Evolutionary conservation across 805 yeast genomes (phyloP).

Genomic region (Starmera amethionina): DNA sequence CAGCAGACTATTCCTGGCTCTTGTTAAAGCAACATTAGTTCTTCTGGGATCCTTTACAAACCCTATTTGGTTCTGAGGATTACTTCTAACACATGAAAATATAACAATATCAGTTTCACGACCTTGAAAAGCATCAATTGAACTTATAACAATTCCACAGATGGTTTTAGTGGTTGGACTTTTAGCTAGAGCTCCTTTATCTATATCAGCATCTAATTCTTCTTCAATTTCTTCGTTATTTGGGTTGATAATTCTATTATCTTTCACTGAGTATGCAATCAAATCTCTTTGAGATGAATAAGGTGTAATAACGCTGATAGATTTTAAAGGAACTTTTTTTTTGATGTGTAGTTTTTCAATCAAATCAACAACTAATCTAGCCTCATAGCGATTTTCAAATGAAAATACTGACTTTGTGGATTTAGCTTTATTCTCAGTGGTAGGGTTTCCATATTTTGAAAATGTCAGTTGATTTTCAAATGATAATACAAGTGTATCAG

Average conservation of each 20-base stretch:
- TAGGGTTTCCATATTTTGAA: no score
- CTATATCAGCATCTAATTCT: slow-evolving; percentile 46
- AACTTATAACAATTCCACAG: slow-evolving; percentile 36
- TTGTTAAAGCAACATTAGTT: slow-evolving; percentile 63
- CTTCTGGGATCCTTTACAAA: slow-evolving; percentile 53
- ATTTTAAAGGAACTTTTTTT: slow-evolving; percentile 36
- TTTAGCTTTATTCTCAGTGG: slow-evolving; percentile 34
- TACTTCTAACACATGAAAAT: slow-evolving; percentile 67
- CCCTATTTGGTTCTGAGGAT: slow-evolving; percentile 43
- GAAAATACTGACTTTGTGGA: slow-evolving; percentile 43
- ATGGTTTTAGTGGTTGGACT: slow-evolving; percentile 21
- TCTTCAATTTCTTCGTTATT: slow-evolving; percentile 32
- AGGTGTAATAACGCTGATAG: slow-evolving; percentile 67
- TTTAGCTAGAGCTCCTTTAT: slow-evolving; percentile 2
- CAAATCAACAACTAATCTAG: slow-evolving; percentile 33
- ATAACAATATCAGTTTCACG: slow-evolving; percentile 73
- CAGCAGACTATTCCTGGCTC: slow-evolving; percentile 55
- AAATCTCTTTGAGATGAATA: slow-evolving; percentile 66
- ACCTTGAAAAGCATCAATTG: slow-evolving; percentile 87
- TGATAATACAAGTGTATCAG: no score
- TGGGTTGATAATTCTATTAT: slow-evolving; percentile 50
- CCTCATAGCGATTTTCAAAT: slow-evolving; percentile 47
- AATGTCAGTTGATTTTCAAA: no score
- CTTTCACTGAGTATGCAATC: slow-evolving; percentile 38
- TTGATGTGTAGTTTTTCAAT: slow-evolving; percentile 42